phyloP scores from a whole-genome alignment of 805 yeast genomes.

The Wickerhamomyces bovis region DNA sequence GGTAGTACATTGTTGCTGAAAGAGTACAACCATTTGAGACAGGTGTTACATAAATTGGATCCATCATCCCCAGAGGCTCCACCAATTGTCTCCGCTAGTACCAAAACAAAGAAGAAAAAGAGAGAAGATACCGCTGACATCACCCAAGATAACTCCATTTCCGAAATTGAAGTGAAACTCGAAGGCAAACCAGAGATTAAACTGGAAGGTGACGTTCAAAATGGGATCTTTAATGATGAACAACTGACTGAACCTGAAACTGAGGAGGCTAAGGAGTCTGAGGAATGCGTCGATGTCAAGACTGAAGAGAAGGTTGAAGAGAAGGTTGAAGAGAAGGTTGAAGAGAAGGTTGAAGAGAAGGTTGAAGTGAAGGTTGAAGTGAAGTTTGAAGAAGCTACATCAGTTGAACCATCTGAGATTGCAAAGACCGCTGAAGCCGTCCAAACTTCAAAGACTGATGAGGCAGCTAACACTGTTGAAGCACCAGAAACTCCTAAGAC shows the following conservation, averaged over 20 bases:
- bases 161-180: not conserved
- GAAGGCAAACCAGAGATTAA: not conserved
- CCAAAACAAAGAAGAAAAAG: not conserved
- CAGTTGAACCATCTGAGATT: not conserved
- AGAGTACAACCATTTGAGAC: conserved; percentile 29
- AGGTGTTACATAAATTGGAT: conserved; percentile 20
- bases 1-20: conserved; percentile 28
- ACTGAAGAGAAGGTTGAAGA: not conserved
- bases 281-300: not conserved
- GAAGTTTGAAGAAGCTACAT: not conserved
- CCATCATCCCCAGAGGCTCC: conserved; percentile 24
- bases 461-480: too few species aligned
- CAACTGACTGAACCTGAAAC: not conserved
- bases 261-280: not conserved
- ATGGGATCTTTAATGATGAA: not conserved
- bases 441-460: too few species aligned
- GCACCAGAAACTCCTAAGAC: too few species aligned
- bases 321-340: too few species aligned
- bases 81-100: conserved; percentile 14
- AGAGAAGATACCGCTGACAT: not conserved
- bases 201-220: not conserved
- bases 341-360: not conserved
- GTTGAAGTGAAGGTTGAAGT: too few species aligned
- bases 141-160: not conserved
- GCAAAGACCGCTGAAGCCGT: too few species aligned